These are phyloP conservation scores for Fomitopsis betulina DNA, from an alignment of 1,284 basidiomycete genomes.

Conservation along the genomic window DNA sequence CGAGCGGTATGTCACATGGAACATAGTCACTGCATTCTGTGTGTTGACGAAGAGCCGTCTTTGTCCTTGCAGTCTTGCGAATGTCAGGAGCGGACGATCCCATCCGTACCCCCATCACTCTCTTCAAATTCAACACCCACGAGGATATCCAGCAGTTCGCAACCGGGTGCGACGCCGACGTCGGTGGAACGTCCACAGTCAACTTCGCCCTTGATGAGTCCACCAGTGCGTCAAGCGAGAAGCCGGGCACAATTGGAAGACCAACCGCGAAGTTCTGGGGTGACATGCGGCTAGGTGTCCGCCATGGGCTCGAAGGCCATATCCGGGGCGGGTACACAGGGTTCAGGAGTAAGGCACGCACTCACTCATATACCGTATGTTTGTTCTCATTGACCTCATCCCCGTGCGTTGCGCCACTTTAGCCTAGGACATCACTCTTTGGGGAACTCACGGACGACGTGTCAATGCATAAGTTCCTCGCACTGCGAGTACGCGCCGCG, in stretches of 20 bases:
- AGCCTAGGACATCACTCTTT: conserved; percentile 72
- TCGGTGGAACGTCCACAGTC: conserved; percentile 80
- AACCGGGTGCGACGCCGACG: conserved; percentile 78
- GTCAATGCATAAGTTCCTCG: conserved; percentile 73
- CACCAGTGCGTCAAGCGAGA: conserved; percentile 34
- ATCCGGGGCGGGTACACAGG: conserved; percentile 80
- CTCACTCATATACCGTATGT: conserved; percentile 1
- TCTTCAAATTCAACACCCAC: conserved; percentile 58
- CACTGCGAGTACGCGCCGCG: conserved; percentile 67
- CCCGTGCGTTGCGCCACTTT: neutral
- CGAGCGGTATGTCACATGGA: conserved; percentile 22
- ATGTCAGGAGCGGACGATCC: conserved; percentile 71
- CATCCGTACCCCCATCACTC: conserved; percentile 49
- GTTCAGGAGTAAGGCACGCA: conserved; percentile 72
- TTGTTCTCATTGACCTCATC: neutral
- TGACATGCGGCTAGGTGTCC: conserved; percentile 63
- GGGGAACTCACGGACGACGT: conserved; percentile 81
- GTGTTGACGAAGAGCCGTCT: neutral
- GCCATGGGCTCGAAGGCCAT: conserved; percentile 52
- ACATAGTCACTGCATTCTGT: neutral
- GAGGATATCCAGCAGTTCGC: conserved; percentile 61
- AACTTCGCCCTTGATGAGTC: conserved; percentile 59
- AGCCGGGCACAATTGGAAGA: conserved; percentile 15
- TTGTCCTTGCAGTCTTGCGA: conserved; percentile 44
- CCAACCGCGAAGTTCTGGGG: conserved; percentile 71